phyloP scores from a whole-genome alignment of 2,329 filamentous ascomycete species.

The Trichoderma sp. region DNA sequence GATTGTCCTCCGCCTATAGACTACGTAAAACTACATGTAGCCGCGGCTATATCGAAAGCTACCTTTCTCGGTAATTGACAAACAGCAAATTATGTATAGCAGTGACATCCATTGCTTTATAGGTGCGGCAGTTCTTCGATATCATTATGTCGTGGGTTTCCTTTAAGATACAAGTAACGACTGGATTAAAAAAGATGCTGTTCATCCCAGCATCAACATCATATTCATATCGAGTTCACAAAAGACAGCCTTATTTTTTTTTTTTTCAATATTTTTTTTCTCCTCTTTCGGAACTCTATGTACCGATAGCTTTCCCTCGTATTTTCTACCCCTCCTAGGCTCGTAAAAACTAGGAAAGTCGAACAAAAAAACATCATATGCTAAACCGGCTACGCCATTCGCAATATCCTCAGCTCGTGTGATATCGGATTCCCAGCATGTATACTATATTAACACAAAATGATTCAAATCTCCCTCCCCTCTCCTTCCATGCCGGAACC shows the following conservation, averaged over 20 bases:
- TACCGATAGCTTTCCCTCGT: conserved; percentile 17
- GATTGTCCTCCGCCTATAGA: neutral
- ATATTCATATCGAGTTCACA: neutral
- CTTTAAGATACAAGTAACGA: neutral
- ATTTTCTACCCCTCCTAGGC: conserved; percentile 17
- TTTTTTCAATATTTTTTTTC: conserved; percentile 2
- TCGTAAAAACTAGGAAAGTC: conserved; percentile 23
- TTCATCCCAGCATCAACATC: neutral
- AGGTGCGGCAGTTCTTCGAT: too few species aligned
- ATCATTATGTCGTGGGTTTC: neutral
- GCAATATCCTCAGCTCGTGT: conserved; percentile 37
- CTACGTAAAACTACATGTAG: neutral
- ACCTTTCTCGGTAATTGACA: neutral
- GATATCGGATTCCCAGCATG: conserved; percentile 34
- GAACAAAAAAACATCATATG: conserved; percentile 38
- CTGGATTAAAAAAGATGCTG: neutral
- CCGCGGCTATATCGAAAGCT: neutral
- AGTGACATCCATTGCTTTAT: neutral
- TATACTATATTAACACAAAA: conserved; percentile 41
- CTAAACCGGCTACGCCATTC: conserved; percentile 43
- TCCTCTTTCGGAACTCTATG: conserved; percentile 24
- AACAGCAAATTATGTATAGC: neutral
- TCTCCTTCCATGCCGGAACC: conserved; percentile 24
- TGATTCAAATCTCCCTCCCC: conserved; percentile 26
- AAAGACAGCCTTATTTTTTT: neutral